Evolutionary conservation across 495 filamentous ascomycete genomes (phyloP), one percentile per base, ranked within the genome.

Genomic region (Cladorrhinum samala): DNA sequence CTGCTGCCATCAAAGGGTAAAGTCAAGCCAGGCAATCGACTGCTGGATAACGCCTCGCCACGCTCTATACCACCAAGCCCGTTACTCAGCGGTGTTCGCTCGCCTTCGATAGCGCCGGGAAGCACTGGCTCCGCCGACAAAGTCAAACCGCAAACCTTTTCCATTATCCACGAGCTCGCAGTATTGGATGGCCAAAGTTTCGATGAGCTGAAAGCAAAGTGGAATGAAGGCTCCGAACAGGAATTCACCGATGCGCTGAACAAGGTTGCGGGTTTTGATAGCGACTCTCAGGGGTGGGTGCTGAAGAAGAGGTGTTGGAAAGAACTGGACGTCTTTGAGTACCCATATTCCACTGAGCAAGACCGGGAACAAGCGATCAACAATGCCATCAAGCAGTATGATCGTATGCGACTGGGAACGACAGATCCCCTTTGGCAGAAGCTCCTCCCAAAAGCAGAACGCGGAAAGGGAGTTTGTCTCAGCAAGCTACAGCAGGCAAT

Each of bases 271-370:
- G 79, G 82, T 48, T 75, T 84, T 41, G 65, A 69, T 48, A 45
- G 61, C 25, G 72, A 79, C 39, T 66, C 72, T 2, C 77, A 81
- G 59, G 87, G 86, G 52, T 90, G 81, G 72, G 74, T 77, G 48
- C 70, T 92, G 43, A 79, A 72, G 59, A 88, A 88, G 63, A 82
- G 80, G 55, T 74, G 75, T 39, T 95, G 84, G 75, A 89, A 86
- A 60, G 90, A 95, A 52, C 73, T 96, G 24, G 86, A 95, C 63
- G 78, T 89, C 16, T 95, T 84, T 78, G 80, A 80, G 13, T 93
- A 89, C 66, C 73, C 78, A 6, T 93, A 91, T 65, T 72, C 74
- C 14, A 78, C 67, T 20, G 67, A 78, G 25, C 80, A 83, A 27
- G 86, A 91, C 58, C 83, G 90, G 21, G 76, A 90, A 60, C 75